Conservation (phyloP, 371 early-diverging fungal species). For the Mucor racemosus region DNA sequence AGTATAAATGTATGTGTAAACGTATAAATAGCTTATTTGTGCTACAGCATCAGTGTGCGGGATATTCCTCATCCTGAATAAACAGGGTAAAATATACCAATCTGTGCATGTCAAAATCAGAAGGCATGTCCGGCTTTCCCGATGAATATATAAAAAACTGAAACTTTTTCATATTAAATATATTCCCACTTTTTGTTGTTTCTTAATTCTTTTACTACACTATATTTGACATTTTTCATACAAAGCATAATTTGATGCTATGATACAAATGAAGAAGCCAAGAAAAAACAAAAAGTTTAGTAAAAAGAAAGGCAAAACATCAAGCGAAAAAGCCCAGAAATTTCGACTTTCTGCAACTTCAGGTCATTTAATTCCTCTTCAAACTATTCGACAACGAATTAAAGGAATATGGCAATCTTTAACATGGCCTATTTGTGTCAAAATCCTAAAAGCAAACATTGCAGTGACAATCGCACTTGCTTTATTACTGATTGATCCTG, state of each 20-base stretch:
- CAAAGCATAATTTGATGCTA: too few relatives aligned
- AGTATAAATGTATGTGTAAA: too few relatives aligned
- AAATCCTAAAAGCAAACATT: conserved; percentile 51
- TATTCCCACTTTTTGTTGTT: conserved; percentile 9
- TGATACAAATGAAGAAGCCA: neutral
- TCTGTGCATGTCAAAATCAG: neutral
- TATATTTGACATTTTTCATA: too few relatives aligned
- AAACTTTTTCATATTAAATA: neutral
- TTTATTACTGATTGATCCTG: conserved; percentile 36
- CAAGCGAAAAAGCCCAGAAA: conserved; percentile 5
- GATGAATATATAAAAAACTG: neutral
- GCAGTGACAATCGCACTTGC: conserved; percentile 45
- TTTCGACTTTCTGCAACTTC: conserved; percentile 45
- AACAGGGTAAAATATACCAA: too few relatives aligned
- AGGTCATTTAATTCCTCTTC: conserved; percentile 35
- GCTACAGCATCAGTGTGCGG: too few relatives aligned
- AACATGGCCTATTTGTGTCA: conserved; percentile 45
- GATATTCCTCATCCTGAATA: too few relatives aligned
- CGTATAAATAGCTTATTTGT: too few relatives aligned
- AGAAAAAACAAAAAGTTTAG: conserved; percentile 4
- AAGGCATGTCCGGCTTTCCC: neutral
- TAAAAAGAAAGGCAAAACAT: neutral
- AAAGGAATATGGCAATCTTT: conserved; percentile 41
- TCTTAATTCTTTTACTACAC: too few relatives aligned
- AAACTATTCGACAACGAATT: conserved; percentile 38